Evolutionary conservation across 306 rosid species (phyloP), one percentile per base, ranked within the genome.

Genomic region (barrel medic (Medicago truncatula)): DNA sequence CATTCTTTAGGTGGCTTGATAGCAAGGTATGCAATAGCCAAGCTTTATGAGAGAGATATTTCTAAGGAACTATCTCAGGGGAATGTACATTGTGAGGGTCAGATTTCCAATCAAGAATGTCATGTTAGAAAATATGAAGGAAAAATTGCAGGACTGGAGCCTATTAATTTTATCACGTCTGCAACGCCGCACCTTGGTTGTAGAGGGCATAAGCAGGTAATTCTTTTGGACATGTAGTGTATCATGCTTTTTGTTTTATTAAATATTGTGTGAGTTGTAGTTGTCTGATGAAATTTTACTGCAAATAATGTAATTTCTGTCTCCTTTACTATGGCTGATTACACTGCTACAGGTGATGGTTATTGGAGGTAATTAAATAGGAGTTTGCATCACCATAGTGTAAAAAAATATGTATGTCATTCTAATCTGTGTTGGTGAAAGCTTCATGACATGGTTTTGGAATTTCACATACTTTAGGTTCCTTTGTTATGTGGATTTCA

Each of bases 131-230:
- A 65, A 65, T 75, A 73, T n/a, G 70, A 88, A 76, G 75, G 87
- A 69, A 90, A 82, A 87, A 86, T 92, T 82, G 97, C 97, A 72
- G 97, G 97, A 56, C 70, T 94, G 63, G 92, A 87, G 81, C 95
- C 98, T 1, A 50, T 92, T 63, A 94, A 92, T 81, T 94, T 92
- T 80, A 88, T 94, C 69, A 86, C 93, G 41, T 82, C 69, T 8
- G 98, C 97, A 12, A 90, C 98, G 4, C 98, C 98, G 20, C 97
- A 94, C 81, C 95, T 94, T 10, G 98, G 98, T 80, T 79, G 97
- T 63, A 81, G 96, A 82, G 97, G 95, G 41, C 97, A 94, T 81
- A 89, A 83, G 38, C 97, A 94, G 89, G 98, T 90, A 47, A 71
- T 58, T 70, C 38, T 58, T 38, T 71, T 46, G 47, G 36, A 69